Base-by-base conservation (phyloP, 106 monocot species). In the Alisma plantagoaquatica region DNA sequence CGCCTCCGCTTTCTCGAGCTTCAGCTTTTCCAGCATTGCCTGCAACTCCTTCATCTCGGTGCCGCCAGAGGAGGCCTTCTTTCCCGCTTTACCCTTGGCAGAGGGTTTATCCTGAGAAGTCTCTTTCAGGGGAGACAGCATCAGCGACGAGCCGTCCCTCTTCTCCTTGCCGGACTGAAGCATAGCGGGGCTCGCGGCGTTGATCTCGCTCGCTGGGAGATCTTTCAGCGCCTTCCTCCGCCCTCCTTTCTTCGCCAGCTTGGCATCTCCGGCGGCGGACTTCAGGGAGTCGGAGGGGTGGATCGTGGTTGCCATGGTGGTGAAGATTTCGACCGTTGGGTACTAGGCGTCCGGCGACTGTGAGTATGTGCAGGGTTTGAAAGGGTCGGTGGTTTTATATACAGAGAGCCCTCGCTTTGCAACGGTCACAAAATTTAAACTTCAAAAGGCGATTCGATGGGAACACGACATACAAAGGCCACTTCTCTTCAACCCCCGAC, bases 1-100 rank as follows among this genome's bases (percentile, higher is more conserved):
- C 10, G 76, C 74, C 54, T 72, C 79, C 70, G 74, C 73, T 73
- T 86, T 92, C 86, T 92, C 79, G 22, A 86, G 22, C 46, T 42
- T 59, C 21, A 92, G 76, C 59, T 70, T 29, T 58, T 86, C 56
- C 16, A 92, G 66, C 74, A 38, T 64, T 29, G 33, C 68, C 45
- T 82, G 75, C 74, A 92, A 33, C 18, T 85, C 75, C 29, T 61
- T 55, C 60, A 92, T 9, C 56, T 81, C 82, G 10, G 70, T 70
- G n/a, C n/a, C n/a, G n/a, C n/a, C n/a, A 0, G 58, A 58, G 5
- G 77, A 62, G 31, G 75, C 64, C 14, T 26, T 56, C 62, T 60
- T 56, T 3, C 50, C 32, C 1, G 62, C 51, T 22, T 69, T 68
- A 10, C 57, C 17, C 69, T 71, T 83, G 1, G 65, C 43, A 12